A percentile compares a stretch with the other conserved stretches of the same genome.
These are phyloP conservation scores for Lagerstroemia speciosa DNA, from an alignment of 345 rosid genomes.

Conservation along the genomic window DNA sequence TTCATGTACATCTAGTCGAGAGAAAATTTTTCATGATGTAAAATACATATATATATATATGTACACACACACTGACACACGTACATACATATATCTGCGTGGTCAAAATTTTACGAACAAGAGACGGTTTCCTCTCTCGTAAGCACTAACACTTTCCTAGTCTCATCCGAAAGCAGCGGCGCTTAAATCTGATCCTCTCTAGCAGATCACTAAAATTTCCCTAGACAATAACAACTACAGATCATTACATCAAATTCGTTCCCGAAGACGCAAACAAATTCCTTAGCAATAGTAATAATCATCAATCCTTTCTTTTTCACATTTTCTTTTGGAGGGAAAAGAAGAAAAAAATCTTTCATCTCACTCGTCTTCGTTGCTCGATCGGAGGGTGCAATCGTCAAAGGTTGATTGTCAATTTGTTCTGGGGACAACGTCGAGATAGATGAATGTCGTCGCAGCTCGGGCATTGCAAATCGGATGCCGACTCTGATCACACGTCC, in stretches of 20 bases:
- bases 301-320: not conserved
- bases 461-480: constrained; percentile 10
- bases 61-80: too few relatives aligned
- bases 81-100: too few relatives aligned
- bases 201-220: not conserved
- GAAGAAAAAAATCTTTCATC: not conserved
- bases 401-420: not conserved
- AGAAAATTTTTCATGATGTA: too few relatives aligned
- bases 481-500: constrained; percentile 20
- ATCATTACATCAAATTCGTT: too few relatives aligned
- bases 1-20: too few relatives aligned
- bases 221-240: not conserved
- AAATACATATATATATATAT: too few relatives aligned
- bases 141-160: constrained; percentile 5
- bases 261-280: too few relatives aligned
- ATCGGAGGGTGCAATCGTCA: not conserved
- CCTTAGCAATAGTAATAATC: too few relatives aligned
- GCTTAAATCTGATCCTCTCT: constrained; percentile 46
- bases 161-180: constrained; percentile 55
- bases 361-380: not conserved
- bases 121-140: too few relatives aligned
- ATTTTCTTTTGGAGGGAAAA: not conserved
- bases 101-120: too few relatives aligned
- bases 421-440: not conserved
- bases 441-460: constrained; percentile 21